A percentile compares a stretch with the other conserved stretches of the same genome.
These are phyloP conservation scores for Aspergillus puulaauensis DNA, from an alignment of 2,329 filamentous ascomycete genomes.

Conservation along the genomic window DNA sequence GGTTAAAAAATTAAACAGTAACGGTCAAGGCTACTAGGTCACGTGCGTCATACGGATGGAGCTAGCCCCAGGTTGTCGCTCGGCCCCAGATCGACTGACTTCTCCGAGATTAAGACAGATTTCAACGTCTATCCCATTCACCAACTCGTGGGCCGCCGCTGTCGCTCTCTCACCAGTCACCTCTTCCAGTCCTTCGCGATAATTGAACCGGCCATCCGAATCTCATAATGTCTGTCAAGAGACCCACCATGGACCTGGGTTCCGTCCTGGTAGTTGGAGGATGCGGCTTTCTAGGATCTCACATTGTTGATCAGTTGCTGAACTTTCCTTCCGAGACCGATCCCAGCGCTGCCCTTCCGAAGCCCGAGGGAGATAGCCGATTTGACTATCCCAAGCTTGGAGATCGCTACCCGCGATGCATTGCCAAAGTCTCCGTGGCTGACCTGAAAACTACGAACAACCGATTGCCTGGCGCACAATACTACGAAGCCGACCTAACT, in stretches of 20 bases:
- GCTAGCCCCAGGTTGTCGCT: slow-evolving; percentile 2
- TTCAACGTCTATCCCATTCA: neutral
- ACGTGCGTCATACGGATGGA: neutral
- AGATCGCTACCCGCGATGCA: slow-evolving; percentile 43
- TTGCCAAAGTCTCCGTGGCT: slow-evolving; percentile 64
- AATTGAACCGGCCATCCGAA: neutral
- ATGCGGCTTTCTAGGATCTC: slow-evolving; percentile 80
- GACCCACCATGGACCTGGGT: slow-evolving; percentile 53
- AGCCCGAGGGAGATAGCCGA: slow-evolving; percentile 33
- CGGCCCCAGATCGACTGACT: slow-evolving; percentile 4
- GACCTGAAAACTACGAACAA: slow-evolving; percentile 72
- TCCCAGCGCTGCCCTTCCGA: slow-evolving; percentile 37
- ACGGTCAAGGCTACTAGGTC: neutral
- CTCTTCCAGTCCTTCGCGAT: neutral
- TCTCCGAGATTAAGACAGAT: slow-evolving; percentile 8
- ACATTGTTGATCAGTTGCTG: slow-evolving; percentile 73
- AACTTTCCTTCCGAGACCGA: slow-evolving; percentile 54
- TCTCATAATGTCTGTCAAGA: slow-evolving; percentile 29
- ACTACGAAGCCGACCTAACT: slow-evolving; percentile 78
- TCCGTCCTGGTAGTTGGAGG: slow-evolving; percentile 77
- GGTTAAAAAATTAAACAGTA: too few species aligned
- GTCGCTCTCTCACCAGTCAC: slow-evolving; percentile 10
- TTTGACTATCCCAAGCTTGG: slow-evolving; percentile 38
- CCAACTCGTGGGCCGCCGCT: slow-evolving; percentile 9
- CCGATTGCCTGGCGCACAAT: slow-evolving; percentile 61